Percentiles rank a stretch among this genome's conserved stretches.
Conservation (phyloP, 129 eudicot genomes). For the Cynara cardunculus region DNA sequence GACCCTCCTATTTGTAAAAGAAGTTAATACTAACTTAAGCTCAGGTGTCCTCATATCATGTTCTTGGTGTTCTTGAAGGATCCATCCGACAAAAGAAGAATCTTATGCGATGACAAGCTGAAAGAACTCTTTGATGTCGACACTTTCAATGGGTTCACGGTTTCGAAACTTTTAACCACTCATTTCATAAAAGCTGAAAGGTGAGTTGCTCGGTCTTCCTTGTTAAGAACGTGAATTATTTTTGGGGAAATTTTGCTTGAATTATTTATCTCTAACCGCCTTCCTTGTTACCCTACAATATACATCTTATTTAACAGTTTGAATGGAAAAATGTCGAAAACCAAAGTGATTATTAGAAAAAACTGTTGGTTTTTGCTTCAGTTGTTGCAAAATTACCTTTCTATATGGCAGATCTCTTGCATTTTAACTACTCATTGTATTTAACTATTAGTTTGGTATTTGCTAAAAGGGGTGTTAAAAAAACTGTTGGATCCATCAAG, state of each 20-base stretch:
- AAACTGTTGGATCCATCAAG: too few species aligned
- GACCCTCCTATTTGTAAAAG: too few species aligned
- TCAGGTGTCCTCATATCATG: not conserved
- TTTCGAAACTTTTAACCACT: constrained; percentile 53
- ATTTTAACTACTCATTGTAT: not conserved
- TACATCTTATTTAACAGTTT: constrained; percentile 2
- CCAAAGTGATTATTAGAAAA: constrained; percentile 7
- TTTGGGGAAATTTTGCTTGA: constrained; percentile 33
- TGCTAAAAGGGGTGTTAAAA: too few species aligned
- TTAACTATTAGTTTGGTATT: too few species aligned
- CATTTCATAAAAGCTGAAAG: constrained; percentile 66
- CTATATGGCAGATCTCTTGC: not conserved
- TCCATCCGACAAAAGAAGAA: constrained; percentile 77
- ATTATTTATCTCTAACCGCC: constrained; percentile 19
- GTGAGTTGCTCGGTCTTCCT: constrained; percentile 36
- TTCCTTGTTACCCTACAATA: constrained; percentile 14
- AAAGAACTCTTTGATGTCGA: constrained; percentile 84
- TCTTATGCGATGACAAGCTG: constrained; percentile 84
- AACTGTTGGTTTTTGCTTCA: constrained; percentile 10
- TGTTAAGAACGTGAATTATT: constrained; percentile 10
- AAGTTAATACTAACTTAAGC: not conserved
- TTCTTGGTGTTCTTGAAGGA: constrained; percentile 57
- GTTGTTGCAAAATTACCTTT: not conserved
- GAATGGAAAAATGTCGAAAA: constrained; percentile 8
- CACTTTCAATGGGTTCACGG: constrained; percentile 57